These are phyloP conservation scores for Erythrophleum ivorense DNA, from an alignment of 331 rosid species.

Conservation along the genomic window DNA sequence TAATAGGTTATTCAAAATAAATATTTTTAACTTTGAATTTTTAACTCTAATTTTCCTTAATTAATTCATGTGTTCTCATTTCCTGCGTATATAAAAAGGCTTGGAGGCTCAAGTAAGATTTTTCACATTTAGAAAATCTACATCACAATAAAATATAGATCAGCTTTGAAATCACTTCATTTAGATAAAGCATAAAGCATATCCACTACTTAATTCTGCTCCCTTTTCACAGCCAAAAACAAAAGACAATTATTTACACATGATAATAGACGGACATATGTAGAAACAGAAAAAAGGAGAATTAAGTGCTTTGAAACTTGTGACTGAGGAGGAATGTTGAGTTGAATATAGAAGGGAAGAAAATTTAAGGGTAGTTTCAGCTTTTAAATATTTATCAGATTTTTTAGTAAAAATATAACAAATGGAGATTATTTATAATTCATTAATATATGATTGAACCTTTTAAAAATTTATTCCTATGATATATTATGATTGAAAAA, in stretches of 20 bases:
- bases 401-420: too few relatives aligned
- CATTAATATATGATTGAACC: too few relatives aligned
- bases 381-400: too few relatives aligned
- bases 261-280: not conserved
- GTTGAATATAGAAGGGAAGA: not conserved
- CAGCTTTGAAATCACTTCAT: conserved; percentile 20
- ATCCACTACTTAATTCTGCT: conserved; percentile 33
- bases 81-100: not conserved
- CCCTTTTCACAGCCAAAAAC: conserved; percentile 3
- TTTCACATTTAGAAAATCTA: conserved; percentile 8
- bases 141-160: conserved; percentile 18
- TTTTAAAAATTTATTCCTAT: too few relatives aligned
- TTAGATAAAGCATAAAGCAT: conserved; percentile 37
- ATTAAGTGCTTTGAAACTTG: conserved; percentile 28
- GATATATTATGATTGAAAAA: too few relatives aligned
- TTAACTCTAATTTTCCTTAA: too few relatives aligned
- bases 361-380: too few relatives aligned
- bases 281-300: not conserved
- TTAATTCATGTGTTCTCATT: not conserved
- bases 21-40: too few relatives aligned
- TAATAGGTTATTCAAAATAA: too few relatives aligned
- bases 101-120: conserved; percentile 12
- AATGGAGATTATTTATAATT: too few relatives aligned
- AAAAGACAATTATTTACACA: not conserved
- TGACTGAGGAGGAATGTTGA: not conserved